A percentile compares a stretch with the other conserved stretches of the same genome.
Evolutionary conservation across 192 early-diverging fungal species (phyloP).

Genomic region (Coemansia sp.): DNA sequence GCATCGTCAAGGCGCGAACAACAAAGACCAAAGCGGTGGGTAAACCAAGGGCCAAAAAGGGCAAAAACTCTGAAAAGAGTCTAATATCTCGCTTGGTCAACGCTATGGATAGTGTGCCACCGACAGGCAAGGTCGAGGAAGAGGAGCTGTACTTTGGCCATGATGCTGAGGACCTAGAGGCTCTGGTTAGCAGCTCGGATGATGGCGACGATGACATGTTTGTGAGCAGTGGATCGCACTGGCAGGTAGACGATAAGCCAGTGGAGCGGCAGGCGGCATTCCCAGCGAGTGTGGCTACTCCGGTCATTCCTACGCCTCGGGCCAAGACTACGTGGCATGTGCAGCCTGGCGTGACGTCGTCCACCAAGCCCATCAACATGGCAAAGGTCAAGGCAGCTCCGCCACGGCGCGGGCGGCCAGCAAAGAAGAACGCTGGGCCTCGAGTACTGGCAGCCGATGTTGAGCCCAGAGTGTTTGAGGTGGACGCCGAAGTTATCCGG

Average conservation of each 20-base stretch:
- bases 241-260: constrained; percentile 3
- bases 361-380: constrained; percentile 12
- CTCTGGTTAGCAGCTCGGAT: constrained; percentile 19
- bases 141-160: background rate
- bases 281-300: background rate
- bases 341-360: constrained; percentile 6
- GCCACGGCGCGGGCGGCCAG: background rate
- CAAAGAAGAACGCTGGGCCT: constrained; percentile 3
- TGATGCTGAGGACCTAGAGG: constrained; percentile 9
- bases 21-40: constrained; percentile 9
- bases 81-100: constrained; percentile 39
- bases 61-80: constrained; percentile 28
- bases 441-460: background rate
- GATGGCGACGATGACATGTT: constrained; percentile 7
- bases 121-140: background rate
- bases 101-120: constrained; percentile 18
- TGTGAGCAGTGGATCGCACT: constrained; percentile 9
- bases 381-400: constrained; percentile 15
- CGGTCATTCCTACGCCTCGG: background rate
- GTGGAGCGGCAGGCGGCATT: constrained; percentile 1
- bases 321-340: constrained; percentile 8
- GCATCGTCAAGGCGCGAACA: constrained; percentile 3
- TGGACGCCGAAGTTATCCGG: constrained; percentile 26
- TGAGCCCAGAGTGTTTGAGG: constrained; percentile 24
- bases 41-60: constrained; percentile 28